phyloP scores from a whole-genome alignment of 306 rosid genomes.

The Lathyrus tuberosus region DNA sequence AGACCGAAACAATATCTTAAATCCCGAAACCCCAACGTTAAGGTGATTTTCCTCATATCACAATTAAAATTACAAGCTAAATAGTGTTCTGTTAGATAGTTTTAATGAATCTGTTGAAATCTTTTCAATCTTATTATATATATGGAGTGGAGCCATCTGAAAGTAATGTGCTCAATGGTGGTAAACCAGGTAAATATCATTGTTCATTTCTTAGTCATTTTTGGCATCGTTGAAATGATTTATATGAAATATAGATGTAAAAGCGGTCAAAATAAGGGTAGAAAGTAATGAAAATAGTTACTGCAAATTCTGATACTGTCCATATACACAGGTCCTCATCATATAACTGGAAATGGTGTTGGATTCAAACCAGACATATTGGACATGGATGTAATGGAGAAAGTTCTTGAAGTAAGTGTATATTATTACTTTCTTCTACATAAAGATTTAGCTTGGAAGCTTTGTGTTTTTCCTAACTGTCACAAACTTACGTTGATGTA shows the following conservation, averaged over 20 bases:
- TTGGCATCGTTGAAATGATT: neutral
- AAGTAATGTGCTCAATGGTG: slow-evolving; percentile 87
- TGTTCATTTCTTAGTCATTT: slow-evolving; percentile 8
- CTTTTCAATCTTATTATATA: slow-evolving; percentile 39
- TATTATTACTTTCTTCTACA: neutral
- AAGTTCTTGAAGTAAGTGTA: slow-evolving; percentile 80
- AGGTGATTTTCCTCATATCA: slow-evolving; percentile 50
- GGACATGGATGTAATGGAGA: slow-evolving; percentile 94
- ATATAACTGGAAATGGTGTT: slow-evolving; percentile 85
- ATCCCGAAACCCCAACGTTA: slow-evolving; percentile 80
- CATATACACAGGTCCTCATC: slow-evolving; percentile 77
- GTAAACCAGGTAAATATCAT: slow-evolving; percentile 77
- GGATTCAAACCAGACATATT: slow-evolving; percentile 96
- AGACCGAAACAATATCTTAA: slow-evolving; percentile 83
- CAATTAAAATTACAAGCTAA: slow-evolving; percentile 26
- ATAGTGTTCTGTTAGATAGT: slow-evolving; percentile 24
- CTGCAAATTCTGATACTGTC: slow-evolving; percentile 25
- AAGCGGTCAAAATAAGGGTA: neutral
- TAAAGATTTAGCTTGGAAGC: slow-evolving; percentile 7
- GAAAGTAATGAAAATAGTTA: slow-evolving; percentile 12
- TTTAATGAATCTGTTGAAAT: slow-evolving; percentile 29
- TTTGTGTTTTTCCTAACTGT: slow-evolving; percentile 31
- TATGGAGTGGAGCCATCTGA: slow-evolving; percentile 95
- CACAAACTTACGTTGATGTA: slow-evolving; percentile 43
- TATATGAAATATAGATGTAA: neutral